These are phyloP conservation scores for Rhodosporidiobolus sp. DNA, from an alignment of 768 basidiomycete species.

Conservation along the genomic window DNA sequence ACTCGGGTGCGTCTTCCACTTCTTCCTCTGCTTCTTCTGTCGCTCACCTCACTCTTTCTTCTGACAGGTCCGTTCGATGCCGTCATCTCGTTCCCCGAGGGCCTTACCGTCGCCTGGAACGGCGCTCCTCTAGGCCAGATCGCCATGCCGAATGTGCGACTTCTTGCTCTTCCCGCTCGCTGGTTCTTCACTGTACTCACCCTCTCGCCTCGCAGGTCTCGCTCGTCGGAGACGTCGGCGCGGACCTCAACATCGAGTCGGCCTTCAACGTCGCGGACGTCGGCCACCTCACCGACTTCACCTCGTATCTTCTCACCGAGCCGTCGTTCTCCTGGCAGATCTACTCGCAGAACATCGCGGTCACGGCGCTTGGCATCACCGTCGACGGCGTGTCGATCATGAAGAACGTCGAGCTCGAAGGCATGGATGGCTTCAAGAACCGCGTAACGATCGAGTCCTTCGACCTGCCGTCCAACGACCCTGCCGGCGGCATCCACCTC, in stretches of 20 bases:
- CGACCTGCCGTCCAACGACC: constrained; percentile 68
- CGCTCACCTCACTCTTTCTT: no score
- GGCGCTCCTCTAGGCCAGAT: constrained; percentile 61
- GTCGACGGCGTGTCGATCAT: constrained; percentile 53
- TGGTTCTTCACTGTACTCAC: neutral
- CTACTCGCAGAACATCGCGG: constrained; percentile 62
- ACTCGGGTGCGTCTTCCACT: no score
- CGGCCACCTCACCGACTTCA: constrained; percentile 55
- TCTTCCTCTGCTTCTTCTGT: no score
- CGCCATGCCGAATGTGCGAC: constrained; percentile 59
- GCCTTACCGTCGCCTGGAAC: constrained; percentile 62
- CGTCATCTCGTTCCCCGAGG: constrained; percentile 62
- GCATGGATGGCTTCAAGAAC: constrained; percentile 65
- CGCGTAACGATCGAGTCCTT: constrained; percentile 66
- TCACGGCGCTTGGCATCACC: constrained; percentile 58
- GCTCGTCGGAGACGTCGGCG: constrained; percentile 59
- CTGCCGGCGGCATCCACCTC: constrained; percentile 66
- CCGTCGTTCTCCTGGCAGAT: constrained; percentile 70
- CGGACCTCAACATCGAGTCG: constrained; percentile 57
- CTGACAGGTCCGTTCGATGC: constrained; percentile 78
- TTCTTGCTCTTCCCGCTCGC: constrained; percentile 50
- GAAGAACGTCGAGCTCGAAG: constrained; percentile 63
- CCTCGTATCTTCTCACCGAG: constrained; percentile 59
- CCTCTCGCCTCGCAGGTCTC: constrained; percentile 8
- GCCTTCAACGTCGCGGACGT: constrained; percentile 62